These are phyloP conservation scores for Taphrina pruni DNA, from an alignment of 1,139 yeast species.

Conservation along the genomic window DNA sequence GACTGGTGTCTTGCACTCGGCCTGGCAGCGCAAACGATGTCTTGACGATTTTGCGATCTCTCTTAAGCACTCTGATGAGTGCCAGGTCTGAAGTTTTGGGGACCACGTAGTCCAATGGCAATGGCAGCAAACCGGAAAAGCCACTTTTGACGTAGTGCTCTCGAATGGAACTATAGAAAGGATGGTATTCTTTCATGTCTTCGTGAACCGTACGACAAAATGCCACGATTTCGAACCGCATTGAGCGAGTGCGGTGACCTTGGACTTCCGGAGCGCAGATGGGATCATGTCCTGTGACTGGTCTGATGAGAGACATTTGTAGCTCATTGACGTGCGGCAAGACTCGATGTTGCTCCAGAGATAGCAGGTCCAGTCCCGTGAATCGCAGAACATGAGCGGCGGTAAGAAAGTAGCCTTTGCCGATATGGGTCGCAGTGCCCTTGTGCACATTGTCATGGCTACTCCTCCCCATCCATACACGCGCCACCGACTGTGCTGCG, in stretches of 20 bases:
- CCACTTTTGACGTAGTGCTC: background rate
- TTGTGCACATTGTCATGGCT: background rate
- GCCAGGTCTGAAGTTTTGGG: background rate
- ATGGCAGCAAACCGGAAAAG: background rate
- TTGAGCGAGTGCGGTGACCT: too few relatives aligned
- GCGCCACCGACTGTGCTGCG: too few relatives aligned
- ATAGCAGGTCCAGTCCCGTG: background rate
- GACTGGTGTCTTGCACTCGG: background rate
- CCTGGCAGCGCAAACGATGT: background rate
- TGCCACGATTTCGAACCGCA: too few relatives aligned
- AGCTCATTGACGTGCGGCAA: too few relatives aligned
- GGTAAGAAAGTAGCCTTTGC: background rate
- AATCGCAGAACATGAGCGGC: background rate
- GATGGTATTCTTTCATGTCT: too few relatives aligned
- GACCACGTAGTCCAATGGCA: background rate
- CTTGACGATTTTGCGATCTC: background rate
- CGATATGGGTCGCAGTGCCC: background rate
- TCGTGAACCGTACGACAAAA: too few relatives aligned
- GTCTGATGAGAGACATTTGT: too few relatives aligned
- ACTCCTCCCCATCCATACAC: too few relatives aligned
- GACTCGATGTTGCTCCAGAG: background rate
- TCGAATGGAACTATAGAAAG: too few relatives aligned
- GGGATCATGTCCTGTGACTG: too few relatives aligned
- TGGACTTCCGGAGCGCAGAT: too few relatives aligned
- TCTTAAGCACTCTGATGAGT: background rate